Evolutionary conservation across 306 rosid genomes (phyloP), one percentile per base, ranked within the genome.

Genomic region (Crotalaria pallida): DNA sequence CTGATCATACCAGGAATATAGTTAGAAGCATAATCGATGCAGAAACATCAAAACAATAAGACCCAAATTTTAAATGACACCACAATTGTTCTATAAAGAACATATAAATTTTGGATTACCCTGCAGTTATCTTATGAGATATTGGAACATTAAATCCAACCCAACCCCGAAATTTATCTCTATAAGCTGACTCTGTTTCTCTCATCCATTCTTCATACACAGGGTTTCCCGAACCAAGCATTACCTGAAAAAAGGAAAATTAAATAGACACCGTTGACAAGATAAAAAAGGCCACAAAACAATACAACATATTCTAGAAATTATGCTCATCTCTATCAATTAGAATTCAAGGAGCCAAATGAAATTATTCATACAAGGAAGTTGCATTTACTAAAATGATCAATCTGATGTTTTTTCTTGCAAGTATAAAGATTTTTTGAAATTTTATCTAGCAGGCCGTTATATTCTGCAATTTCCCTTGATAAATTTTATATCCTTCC

Each of bases 91-190:
- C 72, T 75, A 79, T 74, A 76, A 69, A 83, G 70, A 40, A 79
- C 58, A 10, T 73, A 84, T 56, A 81, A 84, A 62, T 55, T 87
- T 61, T 17, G 61, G 58, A 70, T 85, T 86, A 92, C 98, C 94
- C 96, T 51, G 98, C 94, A 16, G 96, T 89, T 73, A 89, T 89
- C 72, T 49, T 87, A 83, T 92, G 98, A 77, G 98, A 89, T 71
- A 89, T 70, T 4, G 98, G 98, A 63, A 92, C 88, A 74, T 79
- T 87, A 67, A 92, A 92, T 65, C 96, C 98, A 80, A 85, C 96
- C 96, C 96, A 92, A 65, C 96, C 98, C 59, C 98, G 86, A 13
- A 85, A 92, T 86, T 89, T 87, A 44, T 92, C 85, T 69, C 21
- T 79, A 59, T 85, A 89, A 77, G 79, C 21, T 3, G 79, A 73